Evolutionary conservation across 495 filamentous ascomycete genomes (phyloP).

Genomic region (Elaphomyces granulatus): DNA sequence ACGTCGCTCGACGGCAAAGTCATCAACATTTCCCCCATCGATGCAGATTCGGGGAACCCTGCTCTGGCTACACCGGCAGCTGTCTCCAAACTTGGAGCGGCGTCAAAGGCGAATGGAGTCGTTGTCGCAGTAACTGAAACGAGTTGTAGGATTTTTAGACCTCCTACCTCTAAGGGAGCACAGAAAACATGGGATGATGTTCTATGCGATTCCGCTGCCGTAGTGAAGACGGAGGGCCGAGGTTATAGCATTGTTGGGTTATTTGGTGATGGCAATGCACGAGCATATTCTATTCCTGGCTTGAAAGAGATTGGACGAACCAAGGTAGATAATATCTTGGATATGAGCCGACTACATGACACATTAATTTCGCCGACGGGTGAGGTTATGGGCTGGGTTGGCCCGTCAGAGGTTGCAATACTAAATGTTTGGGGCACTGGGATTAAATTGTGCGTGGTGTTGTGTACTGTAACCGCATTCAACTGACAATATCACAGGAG

Average conservation of each 20-base stretch:
- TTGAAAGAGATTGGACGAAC: slow-evolving; percentile 71
- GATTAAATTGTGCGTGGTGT: slow-evolving; percentile 31
- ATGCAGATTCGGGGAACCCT: slow-evolving; percentile 58
- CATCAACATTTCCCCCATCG: slow-evolving; percentile 61
- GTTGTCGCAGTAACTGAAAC: slow-evolving; percentile 54
- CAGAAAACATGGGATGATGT: slow-evolving; percentile 75
- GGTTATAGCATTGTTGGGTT: slow-evolving; percentile 69
- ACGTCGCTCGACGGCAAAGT: slow-evolving; percentile 53
- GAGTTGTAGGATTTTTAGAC: slow-evolving; percentile 73
- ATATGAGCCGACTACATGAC: slow-evolving; percentile 53
- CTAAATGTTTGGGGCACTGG: slow-evolving; percentile 71
- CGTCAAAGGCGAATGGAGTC: slow-evolving; percentile 55
- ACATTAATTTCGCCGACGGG: slow-evolving; percentile 59
- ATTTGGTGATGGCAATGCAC: slow-evolving; percentile 63
- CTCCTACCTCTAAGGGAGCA: slow-evolving; percentile 69
- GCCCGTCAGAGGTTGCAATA: slow-evolving; percentile 69
- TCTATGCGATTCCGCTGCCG: slow-evolving; percentile 60
- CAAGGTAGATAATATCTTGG: slow-evolving; percentile 46
- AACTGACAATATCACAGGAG: slow-evolving; percentile 26
- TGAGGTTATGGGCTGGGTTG: slow-evolving; percentile 76
- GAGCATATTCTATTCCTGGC: slow-evolving; percentile 71
- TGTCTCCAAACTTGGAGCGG: slow-evolving; percentile 57
- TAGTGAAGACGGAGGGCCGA: slow-evolving; percentile 55
- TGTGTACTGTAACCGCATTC: neutral
- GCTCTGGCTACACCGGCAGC: slow-evolving; percentile 59